Conservation (phyloP, 148 eudicot species). For the Oxyria digyna region DNA sequence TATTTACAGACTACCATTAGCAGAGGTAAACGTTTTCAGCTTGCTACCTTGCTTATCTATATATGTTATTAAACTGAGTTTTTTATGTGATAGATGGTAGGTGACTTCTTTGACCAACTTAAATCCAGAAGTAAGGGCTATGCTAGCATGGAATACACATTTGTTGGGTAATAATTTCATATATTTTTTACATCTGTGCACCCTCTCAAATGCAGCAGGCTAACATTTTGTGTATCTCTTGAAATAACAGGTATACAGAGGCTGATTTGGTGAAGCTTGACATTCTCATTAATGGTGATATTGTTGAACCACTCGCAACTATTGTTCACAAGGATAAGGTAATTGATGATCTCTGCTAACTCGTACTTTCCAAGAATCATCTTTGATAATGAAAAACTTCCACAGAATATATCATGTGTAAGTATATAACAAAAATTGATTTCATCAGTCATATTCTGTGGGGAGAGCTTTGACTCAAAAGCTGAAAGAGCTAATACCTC, state of each 20-base stretch:
- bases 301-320: slow-evolving; percentile 89
- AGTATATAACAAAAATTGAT: neutral
- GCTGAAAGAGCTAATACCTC: slow-evolving; percentile 93
- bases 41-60: neutral
- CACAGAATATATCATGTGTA: neutral
- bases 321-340: slow-evolving; percentile 98
- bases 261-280: slow-evolving; percentile 95
- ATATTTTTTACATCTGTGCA: no score
- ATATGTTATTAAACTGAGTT: neutral
- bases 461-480: slow-evolving; percentile 97
- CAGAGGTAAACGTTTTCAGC: slow-evolving; percentile 49
- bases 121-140: slow-evolving; percentile 98
- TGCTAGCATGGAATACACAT: slow-evolving; percentile 96
- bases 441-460: slow-evolving; percentile 62
- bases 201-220: neutral
- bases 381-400: neutral
- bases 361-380: neutral
- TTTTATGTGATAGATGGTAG: slow-evolving; percentile 67
- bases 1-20: slow-evolving; percentile 66
- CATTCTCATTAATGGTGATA: slow-evolving; percentile 74
- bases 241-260: slow-evolving; percentile 57
- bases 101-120: slow-evolving; percentile 96
- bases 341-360: slow-evolving; percentile 2
- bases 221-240: slow-evolving; percentile 7
- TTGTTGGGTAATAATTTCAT: slow-evolving; percentile 47